These are phyloP conservation scores for Phaffia tasmanica DNA, from an alignment of 768 basidiomycete genomes.

Conservation along the genomic window DNA sequence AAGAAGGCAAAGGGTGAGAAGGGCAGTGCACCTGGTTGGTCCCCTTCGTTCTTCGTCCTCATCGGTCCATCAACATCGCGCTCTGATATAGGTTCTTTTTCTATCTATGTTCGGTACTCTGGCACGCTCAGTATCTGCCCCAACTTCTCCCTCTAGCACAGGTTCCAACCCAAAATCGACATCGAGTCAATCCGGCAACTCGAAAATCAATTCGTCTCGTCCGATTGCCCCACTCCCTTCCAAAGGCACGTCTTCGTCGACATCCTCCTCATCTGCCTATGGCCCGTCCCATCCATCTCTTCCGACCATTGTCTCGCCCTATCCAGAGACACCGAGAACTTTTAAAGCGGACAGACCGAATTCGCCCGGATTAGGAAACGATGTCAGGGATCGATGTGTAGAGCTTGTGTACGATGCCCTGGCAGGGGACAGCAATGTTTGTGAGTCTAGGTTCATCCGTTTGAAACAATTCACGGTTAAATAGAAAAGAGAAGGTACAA, in stretches of 20 bases:
- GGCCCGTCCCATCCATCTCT: conserved; percentile 1
- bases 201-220: background rate
- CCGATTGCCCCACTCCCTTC: conserved; percentile 1
- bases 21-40: conserved; percentile 4
- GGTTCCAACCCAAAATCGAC: conserved; percentile 15
- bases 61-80: no score
- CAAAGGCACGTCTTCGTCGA: conserved; percentile 17
- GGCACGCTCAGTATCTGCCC: background rate
- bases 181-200: conserved; percentile 6
- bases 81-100: no score
- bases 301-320: conserved; percentile 20
- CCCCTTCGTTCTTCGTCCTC: background rate
- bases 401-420: conserved; percentile 88
- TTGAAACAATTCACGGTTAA: background rate
- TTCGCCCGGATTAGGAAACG: conserved; percentile 48
- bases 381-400: conserved; percentile 71
- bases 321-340: conserved; percentile 41
- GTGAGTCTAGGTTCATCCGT: background rate
- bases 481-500: background rate
- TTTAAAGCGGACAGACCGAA: conserved; percentile 56
- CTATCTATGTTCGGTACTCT: background rate
- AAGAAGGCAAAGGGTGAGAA: conserved; percentile 22
- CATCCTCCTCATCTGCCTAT: conserved; percentile 26
- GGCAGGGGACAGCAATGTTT: conserved; percentile 37
- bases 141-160: conserved; percentile 6